Percentiles rank a stretch among this genome's conserved stretches.
phyloP scores from a whole-genome alignment of 139 green algal genomes.

The Coccomyxa sp. region DNA sequence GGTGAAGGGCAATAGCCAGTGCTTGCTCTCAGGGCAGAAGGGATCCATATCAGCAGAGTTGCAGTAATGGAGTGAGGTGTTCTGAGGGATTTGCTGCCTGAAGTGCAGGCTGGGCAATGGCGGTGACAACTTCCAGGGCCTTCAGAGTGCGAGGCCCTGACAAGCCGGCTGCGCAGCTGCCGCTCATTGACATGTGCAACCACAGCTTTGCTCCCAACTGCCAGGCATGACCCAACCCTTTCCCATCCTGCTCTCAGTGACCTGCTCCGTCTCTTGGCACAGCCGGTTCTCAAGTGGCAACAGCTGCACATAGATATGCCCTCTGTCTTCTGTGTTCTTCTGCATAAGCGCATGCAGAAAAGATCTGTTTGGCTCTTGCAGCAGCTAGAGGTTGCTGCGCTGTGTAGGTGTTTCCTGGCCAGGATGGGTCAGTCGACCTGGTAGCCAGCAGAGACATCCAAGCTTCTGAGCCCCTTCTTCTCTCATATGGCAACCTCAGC shows the following conservation, averaged over 20 bases:
- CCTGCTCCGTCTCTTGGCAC: neutral
- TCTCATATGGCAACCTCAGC: conserved; percentile 74
- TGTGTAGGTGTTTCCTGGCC: conserved; percentile 14
- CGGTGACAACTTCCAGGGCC: conserved; percentile 60
- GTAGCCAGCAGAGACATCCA: conserved; percentile 5
- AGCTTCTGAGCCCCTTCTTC: conserved; percentile 53
- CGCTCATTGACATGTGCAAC: conserved; percentile 84
- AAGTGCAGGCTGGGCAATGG: conserved; percentile 66
- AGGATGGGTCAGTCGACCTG: conserved; percentile 4
- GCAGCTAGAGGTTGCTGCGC: neutral
- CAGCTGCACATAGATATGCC: too few relatives aligned
- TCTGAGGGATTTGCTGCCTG: neutral
- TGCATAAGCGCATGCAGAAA: too few relatives aligned
- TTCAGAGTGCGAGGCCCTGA: conserved; percentile 60
- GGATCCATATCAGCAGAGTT: too few relatives aligned
- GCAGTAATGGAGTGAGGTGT: neutral
- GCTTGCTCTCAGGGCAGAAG: too few relatives aligned
- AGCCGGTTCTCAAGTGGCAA: neutral
- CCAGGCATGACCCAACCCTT: neutral
- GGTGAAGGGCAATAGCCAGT: too few relatives aligned
- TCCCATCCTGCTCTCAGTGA: neutral
- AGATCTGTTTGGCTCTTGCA: too few relatives aligned
- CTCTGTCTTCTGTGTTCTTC: too few relatives aligned
- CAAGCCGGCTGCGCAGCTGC: conserved; percentile 65
- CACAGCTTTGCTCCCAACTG: conserved; percentile 64